phyloP scores from a whole-genome alignment of 2,329 filamentous ascomycete species.

The Apiospora hydei region DNA sequence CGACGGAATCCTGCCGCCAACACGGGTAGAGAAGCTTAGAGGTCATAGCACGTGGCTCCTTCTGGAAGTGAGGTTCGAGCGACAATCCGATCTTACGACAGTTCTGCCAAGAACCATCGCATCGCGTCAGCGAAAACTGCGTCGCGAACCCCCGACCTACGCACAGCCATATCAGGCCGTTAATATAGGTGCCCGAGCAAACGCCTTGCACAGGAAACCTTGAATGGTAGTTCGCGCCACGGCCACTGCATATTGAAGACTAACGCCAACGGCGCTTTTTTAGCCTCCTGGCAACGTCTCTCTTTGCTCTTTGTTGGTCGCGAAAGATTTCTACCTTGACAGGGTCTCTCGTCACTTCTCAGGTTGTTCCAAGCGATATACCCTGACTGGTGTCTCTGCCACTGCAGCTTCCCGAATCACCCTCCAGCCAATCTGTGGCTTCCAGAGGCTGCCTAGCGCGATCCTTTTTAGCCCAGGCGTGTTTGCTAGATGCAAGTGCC shows the following conservation, averaged over 20 bases:
- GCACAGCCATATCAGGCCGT: slow-evolving; percentile 10
- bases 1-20: background rate
- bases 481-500: slow-evolving; percentile 19
- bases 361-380: background rate
- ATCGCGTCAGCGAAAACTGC: background rate
- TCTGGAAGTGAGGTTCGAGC: background rate
- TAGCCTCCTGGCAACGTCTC: slow-evolving; percentile 2
- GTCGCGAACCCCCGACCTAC: background rate
- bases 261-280: background rate
- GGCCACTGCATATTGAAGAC: background rate
- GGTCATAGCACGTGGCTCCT: slow-evolving; percentile 1
- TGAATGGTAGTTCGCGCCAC: slow-evolving; percentile 18
- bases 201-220: background rate
- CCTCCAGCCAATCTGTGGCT: background rate
- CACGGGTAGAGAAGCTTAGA: background rate
- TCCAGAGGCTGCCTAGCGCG: slow-evolving; percentile 8
- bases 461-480: background rate
- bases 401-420: slow-evolving; percentile 16
- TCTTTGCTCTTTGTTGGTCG: slow-evolving; percentile 20
- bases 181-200: slow-evolving; percentile 9
- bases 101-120: background rate
- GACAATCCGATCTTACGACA: background rate
- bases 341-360: slow-evolving; percentile 19
- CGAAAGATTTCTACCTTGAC: background rate
- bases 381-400: slow-evolving; percentile 1